phyloP scores from a whole-genome alignment of 2,329 filamentous ascomycete genomes.

The Curvularia spicifera region DNA sequence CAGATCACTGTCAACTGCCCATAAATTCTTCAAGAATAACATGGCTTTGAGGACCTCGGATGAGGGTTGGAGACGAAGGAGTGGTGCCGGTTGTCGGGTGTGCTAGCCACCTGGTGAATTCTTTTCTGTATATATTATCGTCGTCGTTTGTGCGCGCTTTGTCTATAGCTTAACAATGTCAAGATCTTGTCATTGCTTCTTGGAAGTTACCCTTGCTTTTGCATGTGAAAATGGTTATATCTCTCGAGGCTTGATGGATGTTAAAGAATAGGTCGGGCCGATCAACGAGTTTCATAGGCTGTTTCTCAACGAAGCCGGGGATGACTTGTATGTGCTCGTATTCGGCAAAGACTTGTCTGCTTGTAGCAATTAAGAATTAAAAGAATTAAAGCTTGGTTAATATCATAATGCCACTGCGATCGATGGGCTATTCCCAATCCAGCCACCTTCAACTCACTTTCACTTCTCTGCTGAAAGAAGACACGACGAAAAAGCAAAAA shows the following conservation, averaged over 20 bases:
- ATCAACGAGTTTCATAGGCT: neutral
- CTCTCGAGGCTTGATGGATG: neutral
- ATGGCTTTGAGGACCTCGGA: neutral
- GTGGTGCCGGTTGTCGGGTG: neutral
- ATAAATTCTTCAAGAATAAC: conserved; percentile 15
- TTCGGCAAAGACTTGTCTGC: no score
- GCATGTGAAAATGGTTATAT: neutral
- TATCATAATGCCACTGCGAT: no score
- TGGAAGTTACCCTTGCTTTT: neutral
- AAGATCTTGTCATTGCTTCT: neutral
- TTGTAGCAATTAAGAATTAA: no score
- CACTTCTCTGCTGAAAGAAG: no score
- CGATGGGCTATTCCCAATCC: no score
- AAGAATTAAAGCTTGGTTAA: no score
- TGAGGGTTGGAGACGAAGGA: neutral
- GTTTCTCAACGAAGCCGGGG: neutral
- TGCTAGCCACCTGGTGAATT: neutral
- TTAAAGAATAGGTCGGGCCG: neutral
- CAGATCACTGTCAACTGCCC: conserved; percentile 55
- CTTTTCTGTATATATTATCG: conserved; percentile 1
- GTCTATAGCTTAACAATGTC: conserved; percentile 2
- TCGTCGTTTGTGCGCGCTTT: neutral
- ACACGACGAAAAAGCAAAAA: no score
- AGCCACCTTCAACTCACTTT: no score
- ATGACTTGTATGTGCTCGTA: no score